These are phyloP conservation scores for Bipolaris bicolor DNA, from an alignment of 2,329 filamentous ascomycete genomes.

Conservation along the genomic window DNA sequence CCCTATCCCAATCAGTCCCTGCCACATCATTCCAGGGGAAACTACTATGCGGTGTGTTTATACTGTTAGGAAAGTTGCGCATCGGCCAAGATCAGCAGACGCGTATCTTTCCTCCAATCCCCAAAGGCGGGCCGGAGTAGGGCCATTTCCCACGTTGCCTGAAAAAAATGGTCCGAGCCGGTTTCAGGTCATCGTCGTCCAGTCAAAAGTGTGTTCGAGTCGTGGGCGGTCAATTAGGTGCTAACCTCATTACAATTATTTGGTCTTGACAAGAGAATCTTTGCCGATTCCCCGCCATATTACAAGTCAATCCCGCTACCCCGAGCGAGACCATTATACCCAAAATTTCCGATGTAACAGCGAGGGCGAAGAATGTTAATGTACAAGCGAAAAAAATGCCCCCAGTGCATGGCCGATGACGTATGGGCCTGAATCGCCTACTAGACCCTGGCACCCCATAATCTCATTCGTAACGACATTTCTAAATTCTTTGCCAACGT, in stretches of 20 bases:
- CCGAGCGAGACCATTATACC: neutral
- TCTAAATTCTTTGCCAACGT: neutral
- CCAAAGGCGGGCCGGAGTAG: constrained; percentile 2
- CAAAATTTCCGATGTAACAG: constrained; percentile 11
- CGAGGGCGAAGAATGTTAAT: constrained; percentile 15
- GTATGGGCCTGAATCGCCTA: constrained; percentile 13
- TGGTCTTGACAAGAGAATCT: neutral
- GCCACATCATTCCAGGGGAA: neutral
- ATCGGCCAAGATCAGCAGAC: constrained; percentile 1
- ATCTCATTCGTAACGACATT: constrained; percentile 14
- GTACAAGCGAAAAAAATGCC: constrained; percentile 8
- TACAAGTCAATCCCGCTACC: constrained; percentile 7
- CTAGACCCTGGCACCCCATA: neutral
- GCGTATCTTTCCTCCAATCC: neutral
- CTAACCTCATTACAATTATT: constrained; percentile 4
- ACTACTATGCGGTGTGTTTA: constrained; percentile 1
- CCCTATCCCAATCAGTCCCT: neutral
- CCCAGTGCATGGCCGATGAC: neutral
- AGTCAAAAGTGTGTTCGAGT: neutral
- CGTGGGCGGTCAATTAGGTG: neutral
- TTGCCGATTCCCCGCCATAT: constrained; percentile 2
- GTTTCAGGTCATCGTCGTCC: neutral
- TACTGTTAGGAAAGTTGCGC: neutral
- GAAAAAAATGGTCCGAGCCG: neutral
- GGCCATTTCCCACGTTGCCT: constrained; percentile 1